Evolutionary conservation across 139 green algal genomes (phyloP).

Genomic region (Eudorina sp.): DNA sequence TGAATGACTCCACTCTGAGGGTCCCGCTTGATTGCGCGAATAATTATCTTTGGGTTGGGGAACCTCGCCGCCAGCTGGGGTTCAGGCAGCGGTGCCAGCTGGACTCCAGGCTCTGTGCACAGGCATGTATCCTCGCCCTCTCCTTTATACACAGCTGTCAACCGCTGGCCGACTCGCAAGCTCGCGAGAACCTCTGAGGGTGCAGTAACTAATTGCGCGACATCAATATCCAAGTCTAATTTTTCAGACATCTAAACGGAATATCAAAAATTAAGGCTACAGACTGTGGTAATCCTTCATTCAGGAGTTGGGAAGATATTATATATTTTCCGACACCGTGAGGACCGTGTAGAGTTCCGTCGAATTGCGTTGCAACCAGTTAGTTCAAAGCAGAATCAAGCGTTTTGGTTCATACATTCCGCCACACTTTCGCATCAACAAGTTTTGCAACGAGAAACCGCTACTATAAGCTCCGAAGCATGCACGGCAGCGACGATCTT

Average conservation of each 20-base stretch:
- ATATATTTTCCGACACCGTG: too few relatives aligned
- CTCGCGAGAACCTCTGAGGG: neutral
- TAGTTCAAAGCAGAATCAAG: too few relatives aligned
- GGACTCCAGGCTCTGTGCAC: neutral
- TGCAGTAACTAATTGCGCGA: neutral
- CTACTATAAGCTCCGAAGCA: too few relatives aligned
- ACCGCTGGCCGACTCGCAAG: constrained; percentile 14
- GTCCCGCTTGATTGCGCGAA: constrained; percentile 33
- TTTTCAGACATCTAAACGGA: constrained; percentile 10
- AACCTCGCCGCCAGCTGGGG: neutral
- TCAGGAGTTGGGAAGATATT: too few relatives aligned
- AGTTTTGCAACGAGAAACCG: too few relatives aligned
- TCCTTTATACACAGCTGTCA: neutral
- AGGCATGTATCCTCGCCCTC: neutral
- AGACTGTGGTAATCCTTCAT: too few relatives aligned
- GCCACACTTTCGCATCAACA: too few relatives aligned
- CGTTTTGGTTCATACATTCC: too few relatives aligned
- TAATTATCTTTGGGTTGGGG: neutral
- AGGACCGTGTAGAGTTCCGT: too few relatives aligned
- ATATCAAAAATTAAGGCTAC: too few relatives aligned
- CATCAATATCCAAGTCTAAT: neutral
- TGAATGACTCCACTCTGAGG: neutral
- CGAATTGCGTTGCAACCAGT: too few relatives aligned
- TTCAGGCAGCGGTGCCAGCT: constrained; percentile 5
- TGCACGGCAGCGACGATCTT: too few relatives aligned